Conservation (phyloP, 768 basidiomycete species). For the Trametes villosa region DNA sequence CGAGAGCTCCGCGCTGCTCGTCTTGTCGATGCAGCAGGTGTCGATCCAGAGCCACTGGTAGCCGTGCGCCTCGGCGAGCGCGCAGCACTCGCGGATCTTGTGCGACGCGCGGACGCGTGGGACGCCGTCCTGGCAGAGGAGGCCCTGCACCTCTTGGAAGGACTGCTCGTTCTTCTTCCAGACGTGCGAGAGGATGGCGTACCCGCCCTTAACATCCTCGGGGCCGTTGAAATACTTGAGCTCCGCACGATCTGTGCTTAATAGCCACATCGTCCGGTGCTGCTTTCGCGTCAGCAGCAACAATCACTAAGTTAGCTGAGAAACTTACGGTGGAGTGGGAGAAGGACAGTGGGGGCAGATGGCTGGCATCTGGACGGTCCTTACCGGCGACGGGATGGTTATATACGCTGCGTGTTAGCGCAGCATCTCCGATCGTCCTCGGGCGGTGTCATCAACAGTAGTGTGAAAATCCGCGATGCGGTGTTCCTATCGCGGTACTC, state of each 20-base stretch:
- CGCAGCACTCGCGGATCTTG: constrained; percentile 17
- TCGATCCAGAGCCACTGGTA: constrained; percentile 19
- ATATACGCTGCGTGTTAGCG: too few species aligned
- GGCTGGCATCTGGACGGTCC: too few species aligned
- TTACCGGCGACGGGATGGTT: too few species aligned
- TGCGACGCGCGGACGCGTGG: background rate
- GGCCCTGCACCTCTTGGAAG: constrained; percentile 15
- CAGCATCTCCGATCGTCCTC: too few species aligned
- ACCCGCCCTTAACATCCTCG: constrained; percentile 19
- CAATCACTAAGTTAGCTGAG: too few species aligned
- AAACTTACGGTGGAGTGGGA: too few species aligned
- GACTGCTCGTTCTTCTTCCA: constrained; percentile 18
- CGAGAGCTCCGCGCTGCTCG: constrained; percentile 1
- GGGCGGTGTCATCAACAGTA: too few species aligned
- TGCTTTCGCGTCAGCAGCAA: background rate
- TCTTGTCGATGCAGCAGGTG: constrained; percentile 4
- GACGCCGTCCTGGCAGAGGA: background rate
- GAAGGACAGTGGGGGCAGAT: too few species aligned
- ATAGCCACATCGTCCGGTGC: constrained; percentile 6
- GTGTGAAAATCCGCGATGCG: too few species aligned
- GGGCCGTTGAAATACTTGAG: constrained; percentile 16
- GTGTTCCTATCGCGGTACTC: too few species aligned
- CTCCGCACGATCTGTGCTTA: constrained; percentile 9
- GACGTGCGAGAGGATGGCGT: constrained; percentile 22
- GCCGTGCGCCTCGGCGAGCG: constrained; percentile 16